Percentiles rank a stretch among this genome's conserved stretches.
phyloP scores from a whole-genome alignment of 2,329 filamentous ascomycete species.

The Talaromyces albobiverticillius region DNA sequence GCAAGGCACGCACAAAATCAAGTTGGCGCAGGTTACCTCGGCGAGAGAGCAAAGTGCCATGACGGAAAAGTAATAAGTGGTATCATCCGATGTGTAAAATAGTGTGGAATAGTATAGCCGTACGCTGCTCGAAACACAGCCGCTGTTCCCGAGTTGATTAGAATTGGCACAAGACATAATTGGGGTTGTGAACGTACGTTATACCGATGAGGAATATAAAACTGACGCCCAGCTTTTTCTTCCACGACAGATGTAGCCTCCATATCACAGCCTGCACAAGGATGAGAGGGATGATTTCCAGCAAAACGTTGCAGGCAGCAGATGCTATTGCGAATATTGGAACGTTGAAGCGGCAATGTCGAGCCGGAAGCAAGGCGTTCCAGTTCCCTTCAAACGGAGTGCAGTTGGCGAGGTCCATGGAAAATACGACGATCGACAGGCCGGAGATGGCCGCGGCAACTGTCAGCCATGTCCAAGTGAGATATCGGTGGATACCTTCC shows the following conservation, averaged over 20 bases:
- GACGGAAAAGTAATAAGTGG: background rate
- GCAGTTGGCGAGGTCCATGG: slow-evolving; percentile 5
- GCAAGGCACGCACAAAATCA: slow-evolving; percentile 1
- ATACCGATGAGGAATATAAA: slow-evolving; percentile 33
- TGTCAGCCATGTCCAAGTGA: background rate
- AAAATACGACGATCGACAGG: background rate
- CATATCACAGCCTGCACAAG: slow-evolving; percentile 37
- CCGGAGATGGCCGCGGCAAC: background rate
- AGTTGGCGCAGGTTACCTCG: slow-evolving; percentile 5
- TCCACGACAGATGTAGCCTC: slow-evolving; percentile 28
- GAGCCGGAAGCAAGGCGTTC: background rate
- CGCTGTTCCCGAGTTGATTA: slow-evolving; percentile 25
- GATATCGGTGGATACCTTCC: background rate
- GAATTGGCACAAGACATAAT: background rate
- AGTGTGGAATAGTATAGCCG: slow-evolving; percentile 25
- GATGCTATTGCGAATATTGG: slow-evolving; percentile 24
- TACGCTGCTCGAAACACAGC: slow-evolving; percentile 40
- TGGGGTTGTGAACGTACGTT: slow-evolving; percentile 24
- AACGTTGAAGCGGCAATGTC: slow-evolving; percentile 4
- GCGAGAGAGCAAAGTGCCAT: slow-evolving; percentile 1
- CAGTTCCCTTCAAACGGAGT: slow-evolving; percentile 1
- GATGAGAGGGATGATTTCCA: slow-evolving; percentile 32
- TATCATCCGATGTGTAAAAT: background rate
- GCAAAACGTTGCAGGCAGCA: slow-evolving; percentile 30
- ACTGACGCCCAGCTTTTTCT: slow-evolving; percentile 30